Conservation (phyloP, 2,329 filamentous ascomycete genomes). For the Colletotrichum sp. region DNA sequence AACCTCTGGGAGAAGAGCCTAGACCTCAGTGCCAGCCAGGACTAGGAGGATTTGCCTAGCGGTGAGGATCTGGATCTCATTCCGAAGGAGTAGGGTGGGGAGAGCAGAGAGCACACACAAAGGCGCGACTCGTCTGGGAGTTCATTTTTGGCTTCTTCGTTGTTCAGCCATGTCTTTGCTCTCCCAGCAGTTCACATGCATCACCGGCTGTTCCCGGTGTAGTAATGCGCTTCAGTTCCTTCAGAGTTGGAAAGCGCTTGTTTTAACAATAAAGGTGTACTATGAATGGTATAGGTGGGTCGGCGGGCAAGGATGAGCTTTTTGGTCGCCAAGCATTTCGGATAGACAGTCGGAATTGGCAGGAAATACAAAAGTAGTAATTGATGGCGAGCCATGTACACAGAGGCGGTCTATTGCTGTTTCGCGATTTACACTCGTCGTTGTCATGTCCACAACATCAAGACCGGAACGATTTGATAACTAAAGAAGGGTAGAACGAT, state of each 20-base stretch:
- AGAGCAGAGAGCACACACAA: not conserved
- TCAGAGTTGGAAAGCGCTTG: not conserved
- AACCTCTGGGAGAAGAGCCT: constrained; percentile 67
- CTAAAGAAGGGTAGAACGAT: not conserved
- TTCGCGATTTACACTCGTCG: not conserved
- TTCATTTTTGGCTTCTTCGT: not conserved
- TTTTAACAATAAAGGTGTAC: not conserved
- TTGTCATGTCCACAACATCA: not conserved
- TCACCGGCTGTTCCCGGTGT: not conserved
- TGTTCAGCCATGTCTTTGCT: not conserved
- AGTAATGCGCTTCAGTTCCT: not conserved
- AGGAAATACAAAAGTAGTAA: not conserved
- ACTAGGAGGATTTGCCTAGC: constrained; percentile 31
- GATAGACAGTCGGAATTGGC: not conserved
- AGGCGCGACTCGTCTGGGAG: not conserved
- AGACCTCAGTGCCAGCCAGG: constrained; percentile 61
- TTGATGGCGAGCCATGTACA: not conserved
- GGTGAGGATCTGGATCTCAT: not conserved
- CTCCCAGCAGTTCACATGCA: not conserved
- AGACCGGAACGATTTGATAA: not conserved
- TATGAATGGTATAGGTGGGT: not conserved
- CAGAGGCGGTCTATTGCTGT: not conserved
- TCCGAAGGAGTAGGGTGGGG: not conserved
- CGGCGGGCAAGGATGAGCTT: not conserved
- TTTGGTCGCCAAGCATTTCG: not conserved